These are phyloP conservation scores for Syncephalastrum contaminatum DNA, from an alignment of 371 early-diverging fungal genomes.

Conservation along the genomic window DNA sequence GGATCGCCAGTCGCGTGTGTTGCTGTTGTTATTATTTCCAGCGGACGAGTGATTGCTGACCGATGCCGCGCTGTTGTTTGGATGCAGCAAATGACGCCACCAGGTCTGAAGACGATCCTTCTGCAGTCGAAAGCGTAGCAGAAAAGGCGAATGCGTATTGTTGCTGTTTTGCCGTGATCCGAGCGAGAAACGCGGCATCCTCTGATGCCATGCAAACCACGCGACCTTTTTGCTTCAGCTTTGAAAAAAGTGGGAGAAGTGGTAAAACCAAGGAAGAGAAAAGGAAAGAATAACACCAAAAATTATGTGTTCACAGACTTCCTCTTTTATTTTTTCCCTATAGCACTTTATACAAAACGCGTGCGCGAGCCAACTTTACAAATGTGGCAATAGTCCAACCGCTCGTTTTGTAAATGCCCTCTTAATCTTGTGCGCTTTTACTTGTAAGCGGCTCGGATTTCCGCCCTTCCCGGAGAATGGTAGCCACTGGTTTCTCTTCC, in stretches of 20 bases:
- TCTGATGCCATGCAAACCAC: conserved; percentile 9
- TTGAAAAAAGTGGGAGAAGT: conserved; percentile 3
- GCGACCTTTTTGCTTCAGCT: not conserved
- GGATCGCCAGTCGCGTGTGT: conserved; percentile 14
- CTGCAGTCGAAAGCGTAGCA: not conserved
- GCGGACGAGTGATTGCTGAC: not conserved
- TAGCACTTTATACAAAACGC: conserved; percentile 3
- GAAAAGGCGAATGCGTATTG: not conserved
- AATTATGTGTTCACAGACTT: not conserved
- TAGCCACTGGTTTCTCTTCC: not conserved
- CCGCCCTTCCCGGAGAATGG: not conserved
- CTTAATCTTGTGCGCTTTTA: not conserved
- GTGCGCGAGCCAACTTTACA: conserved; percentile 7
- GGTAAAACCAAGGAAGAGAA: conserved; percentile 1
- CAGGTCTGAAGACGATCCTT: conserved; percentile 3
- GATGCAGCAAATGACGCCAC: conserved; percentile 5
- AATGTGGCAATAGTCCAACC: conserved; percentile 10
- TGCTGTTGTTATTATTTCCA: not conserved
- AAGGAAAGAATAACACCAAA: conserved; percentile 3
- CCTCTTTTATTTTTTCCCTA: conserved; percentile 2
- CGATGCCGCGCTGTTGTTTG: not conserved
- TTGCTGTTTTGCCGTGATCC: conserved; percentile 8
- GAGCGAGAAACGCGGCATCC: conserved; percentile 11
- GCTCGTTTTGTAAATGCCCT: not conserved
- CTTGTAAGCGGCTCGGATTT: not conserved